phyloP scores from a whole-genome alignment of 2,329 filamentous ascomycete genomes.

The Mariannaea sp. region DNA sequence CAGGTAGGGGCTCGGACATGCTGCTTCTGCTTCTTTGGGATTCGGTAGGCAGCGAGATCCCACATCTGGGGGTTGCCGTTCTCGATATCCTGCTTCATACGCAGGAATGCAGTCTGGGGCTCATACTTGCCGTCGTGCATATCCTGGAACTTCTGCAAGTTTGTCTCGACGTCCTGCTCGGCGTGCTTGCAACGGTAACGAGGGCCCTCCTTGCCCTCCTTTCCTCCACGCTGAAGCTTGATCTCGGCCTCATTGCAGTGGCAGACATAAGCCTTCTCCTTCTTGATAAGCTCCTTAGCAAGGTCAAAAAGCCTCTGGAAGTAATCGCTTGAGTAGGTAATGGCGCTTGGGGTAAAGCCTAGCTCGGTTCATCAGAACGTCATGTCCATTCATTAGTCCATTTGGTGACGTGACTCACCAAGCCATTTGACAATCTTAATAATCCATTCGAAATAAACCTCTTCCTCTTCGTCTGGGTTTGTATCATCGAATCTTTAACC shows the following conservation, averaged over 20 bases:
- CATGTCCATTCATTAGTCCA: neutral
- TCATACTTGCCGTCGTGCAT: slow-evolving; percentile 94
- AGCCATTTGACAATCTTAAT: slow-evolving; percentile 85
- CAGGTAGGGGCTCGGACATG: slow-evolving; percentile 86
- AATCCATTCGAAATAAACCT: slow-evolving; percentile 88
- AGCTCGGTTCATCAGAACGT: slow-evolving; percentile 9
- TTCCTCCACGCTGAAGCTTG: slow-evolving; percentile 84
- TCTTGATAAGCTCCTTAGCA: slow-evolving; percentile 79
- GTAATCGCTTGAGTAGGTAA: slow-evolving; percentile 90
- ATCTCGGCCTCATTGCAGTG: slow-evolving; percentile 83
- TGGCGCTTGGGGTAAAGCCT: slow-evolving; percentile 73
- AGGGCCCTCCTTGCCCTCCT: slow-evolving; percentile 64
- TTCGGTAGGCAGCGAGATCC: slow-evolving; percentile 90
- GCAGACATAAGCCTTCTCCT: slow-evolving; percentile 80
- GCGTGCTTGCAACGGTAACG: slow-evolving; percentile 84
- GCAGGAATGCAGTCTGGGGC: slow-evolving; percentile 79
- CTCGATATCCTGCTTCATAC: slow-evolving; percentile 90
- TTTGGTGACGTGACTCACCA: slow-evolving; percentile 27
- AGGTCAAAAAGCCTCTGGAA: slow-evolving; percentile 87
- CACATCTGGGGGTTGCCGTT: slow-evolving; percentile 94
- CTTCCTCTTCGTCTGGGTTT: slow-evolving; percentile 91
- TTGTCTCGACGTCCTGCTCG: slow-evolving; percentile 73
- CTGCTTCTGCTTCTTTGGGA: slow-evolving; percentile 70
- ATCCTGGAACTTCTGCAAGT: slow-evolving; percentile 79
- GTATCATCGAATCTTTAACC: slow-evolving; percentile 83